These are phyloP conservation scores for Sclerotinia sclerotiorum DNA, from an alignment of 2,329 filamentous ascomycete species.

Conservation along the genomic window DNA sequence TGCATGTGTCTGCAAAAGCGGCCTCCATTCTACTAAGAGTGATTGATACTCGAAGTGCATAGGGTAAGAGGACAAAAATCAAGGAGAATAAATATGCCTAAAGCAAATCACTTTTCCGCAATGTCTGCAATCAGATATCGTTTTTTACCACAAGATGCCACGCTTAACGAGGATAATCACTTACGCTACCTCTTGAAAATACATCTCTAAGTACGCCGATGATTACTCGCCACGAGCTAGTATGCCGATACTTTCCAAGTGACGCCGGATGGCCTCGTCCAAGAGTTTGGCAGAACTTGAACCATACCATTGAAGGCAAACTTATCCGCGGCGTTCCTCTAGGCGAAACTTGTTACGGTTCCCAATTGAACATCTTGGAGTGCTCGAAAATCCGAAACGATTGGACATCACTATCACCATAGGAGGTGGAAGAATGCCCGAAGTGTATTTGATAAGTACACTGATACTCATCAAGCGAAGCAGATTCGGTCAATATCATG, in stretches of 20 bases:
- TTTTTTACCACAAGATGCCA: constrained; percentile 1
- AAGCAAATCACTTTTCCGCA: not conserved
- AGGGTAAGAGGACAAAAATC: not conserved
- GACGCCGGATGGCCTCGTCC: constrained; percentile 23
- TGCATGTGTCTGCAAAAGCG: not conserved
- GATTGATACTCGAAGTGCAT: not conserved
- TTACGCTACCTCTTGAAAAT: not conserved
- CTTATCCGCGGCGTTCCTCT: constrained; percentile 24
- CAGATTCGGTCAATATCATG: constrained; percentile 44
- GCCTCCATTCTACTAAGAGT: not conserved
- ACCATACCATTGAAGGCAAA: constrained; percentile 22
- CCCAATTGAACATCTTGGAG: constrained; percentile 1
- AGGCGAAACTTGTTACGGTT: constrained; percentile 21
- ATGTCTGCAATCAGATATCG: not conserved
- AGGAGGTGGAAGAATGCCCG: not conserved
- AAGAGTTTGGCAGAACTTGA: constrained; percentile 24
- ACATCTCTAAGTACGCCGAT: not conserved
- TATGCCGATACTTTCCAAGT: constrained; percentile 21
- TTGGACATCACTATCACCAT: not conserved
- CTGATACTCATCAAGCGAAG: constrained; percentile 27
- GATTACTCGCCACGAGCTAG: not conserved
- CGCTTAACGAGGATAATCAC: constrained; percentile 4
- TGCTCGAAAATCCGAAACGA: constrained; percentile 17
- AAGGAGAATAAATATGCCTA: constrained; percentile 1
- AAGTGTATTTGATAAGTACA: too few species aligned